phyloP scores from a whole-genome alignment of 768 basidiomycete species.

The Termitomyces sp. region DNA sequence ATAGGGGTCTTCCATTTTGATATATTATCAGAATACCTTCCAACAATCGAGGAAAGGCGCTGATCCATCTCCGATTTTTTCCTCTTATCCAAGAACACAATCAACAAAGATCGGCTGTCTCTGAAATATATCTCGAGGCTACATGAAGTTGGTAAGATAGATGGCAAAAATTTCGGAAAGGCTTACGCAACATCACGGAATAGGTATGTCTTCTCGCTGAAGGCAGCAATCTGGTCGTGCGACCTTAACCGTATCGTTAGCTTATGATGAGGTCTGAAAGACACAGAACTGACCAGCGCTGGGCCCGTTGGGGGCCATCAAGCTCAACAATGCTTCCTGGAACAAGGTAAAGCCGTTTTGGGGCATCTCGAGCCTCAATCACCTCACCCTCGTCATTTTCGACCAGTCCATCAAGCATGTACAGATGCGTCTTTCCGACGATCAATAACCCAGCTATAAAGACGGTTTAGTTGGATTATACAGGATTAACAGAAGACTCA shows the following conservation, averaged over 20 bases:
- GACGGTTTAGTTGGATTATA: background rate
- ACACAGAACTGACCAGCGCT: conserved; percentile 58
- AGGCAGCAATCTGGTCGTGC: conserved; percentile 72
- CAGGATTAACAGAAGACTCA: conserved; percentile 31
- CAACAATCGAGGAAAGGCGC: conserved; percentile 43
- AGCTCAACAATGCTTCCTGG: conserved; percentile 82
- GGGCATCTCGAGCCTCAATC: conserved; percentile 83
- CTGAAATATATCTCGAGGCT: conserved; percentile 92
- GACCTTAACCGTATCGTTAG: conserved; percentile 41
- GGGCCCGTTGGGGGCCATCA: conserved; percentile 73
- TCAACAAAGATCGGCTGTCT: conserved; percentile 82
- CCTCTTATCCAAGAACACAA: conserved; percentile 72
- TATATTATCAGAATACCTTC: conserved; percentile 34
- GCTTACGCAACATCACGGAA: conserved; percentile 90
- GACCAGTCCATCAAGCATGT: conserved; percentile 87
- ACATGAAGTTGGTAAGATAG: background rate
- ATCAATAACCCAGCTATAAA: conserved; percentile 78
- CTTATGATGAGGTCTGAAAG: background rate
- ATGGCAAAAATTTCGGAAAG: background rate
- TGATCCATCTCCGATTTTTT: conserved; percentile 57
- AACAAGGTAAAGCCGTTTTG: conserved; percentile 73
- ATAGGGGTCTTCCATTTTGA: conserved; percentile 51
- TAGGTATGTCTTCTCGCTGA: conserved; percentile 77
- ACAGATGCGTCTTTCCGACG: conserved; percentile 78
- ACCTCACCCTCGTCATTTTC: conserved; percentile 86